These are phyloP conservation scores for Pichia deserticola DNA, from an alignment of 805 yeast genomes.

Conservation along the genomic window DNA sequence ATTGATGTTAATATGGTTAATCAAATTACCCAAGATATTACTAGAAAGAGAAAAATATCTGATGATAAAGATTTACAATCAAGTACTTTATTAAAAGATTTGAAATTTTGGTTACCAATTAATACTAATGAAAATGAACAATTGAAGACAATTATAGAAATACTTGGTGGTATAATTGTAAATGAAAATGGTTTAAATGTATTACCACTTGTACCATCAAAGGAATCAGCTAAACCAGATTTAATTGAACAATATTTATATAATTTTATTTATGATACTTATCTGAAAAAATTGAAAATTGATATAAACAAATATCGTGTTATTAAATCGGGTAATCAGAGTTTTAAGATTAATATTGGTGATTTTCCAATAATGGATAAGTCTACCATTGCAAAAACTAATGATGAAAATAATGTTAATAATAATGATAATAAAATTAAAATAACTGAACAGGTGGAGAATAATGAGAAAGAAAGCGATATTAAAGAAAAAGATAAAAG, in stretches of 20 bases:
- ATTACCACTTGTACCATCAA: slow-evolving; percentile 15
- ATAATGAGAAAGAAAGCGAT: background rate
- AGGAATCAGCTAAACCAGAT: slow-evolving; percentile 11
- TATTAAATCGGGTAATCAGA: slow-evolving; percentile 1
- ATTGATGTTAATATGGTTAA: background rate
- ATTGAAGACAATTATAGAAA: slow-evolving; percentile 14
- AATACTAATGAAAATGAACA: slow-evolving; percentile 11
- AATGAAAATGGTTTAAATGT: slow-evolving; percentile 5
- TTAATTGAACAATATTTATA: slow-evolving; percentile 17
- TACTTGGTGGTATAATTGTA: slow-evolving; percentile 20
- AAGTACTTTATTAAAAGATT: slow-evolving; percentile 6
- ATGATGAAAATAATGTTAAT: background rate
- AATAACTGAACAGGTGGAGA: too few relatives aligned
- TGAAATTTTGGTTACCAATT: slow-evolving; percentile 16
- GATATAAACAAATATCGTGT: slow-evolving; percentile 16
- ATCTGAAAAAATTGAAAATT: slow-evolving; percentile 12
- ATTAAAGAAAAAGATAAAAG: background rate
- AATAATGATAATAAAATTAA: background rate
- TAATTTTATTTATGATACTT: slow-evolving; percentile 19
- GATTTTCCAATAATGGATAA: slow-evolving; percentile 12
- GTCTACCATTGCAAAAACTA: background rate
- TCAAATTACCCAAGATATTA: too few relatives aligned
- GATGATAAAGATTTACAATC: background rate
- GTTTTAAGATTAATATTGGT: slow-evolving; percentile 20
- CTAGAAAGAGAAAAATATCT: too few relatives aligned